Evolutionary conservation across 2,329 filamentous ascomycete genomes (phyloP).

Genomic region (Penicillium sp.): DNA sequence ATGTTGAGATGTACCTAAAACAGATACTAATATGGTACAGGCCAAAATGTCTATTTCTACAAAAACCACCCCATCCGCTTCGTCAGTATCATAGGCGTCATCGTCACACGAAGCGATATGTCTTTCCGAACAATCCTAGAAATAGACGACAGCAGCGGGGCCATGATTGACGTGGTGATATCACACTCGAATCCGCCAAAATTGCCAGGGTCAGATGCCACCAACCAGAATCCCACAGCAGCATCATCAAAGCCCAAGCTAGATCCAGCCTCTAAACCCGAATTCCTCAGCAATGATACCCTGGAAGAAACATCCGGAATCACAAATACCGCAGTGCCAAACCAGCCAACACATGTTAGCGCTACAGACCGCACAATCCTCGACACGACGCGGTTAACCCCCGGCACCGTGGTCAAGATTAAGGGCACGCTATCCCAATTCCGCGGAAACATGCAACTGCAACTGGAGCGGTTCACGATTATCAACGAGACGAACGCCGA

Average conservation of each 20-base stretch:
- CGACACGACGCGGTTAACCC: conserved; percentile 42
- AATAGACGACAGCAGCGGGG: conserved; percentile 58
- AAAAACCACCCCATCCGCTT: conserved; percentile 71
- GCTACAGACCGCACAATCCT: conserved; percentile 36
- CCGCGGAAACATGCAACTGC: conserved; percentile 48
- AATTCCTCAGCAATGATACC: conserved; percentile 2
- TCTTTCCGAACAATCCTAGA: conserved; percentile 49
- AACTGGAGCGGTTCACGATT: conserved; percentile 48
- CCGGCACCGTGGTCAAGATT: conserved; percentile 50
- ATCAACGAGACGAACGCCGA: conserved; percentile 52
- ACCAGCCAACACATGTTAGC: conserved; percentile 17
- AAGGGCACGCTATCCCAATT: conserved; percentile 54
- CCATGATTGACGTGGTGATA: conserved; percentile 52
- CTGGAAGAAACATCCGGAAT: neutral
- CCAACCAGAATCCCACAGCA: neutral
- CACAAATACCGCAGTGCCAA: neutral
- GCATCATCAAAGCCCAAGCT: neutral
- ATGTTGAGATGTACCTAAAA: neutral
- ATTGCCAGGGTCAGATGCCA: too few relatives aligned
- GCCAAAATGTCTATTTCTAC: conserved; percentile 58
- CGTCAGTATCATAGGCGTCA: conserved; percentile 63
- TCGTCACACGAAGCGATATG: conserved; percentile 57
- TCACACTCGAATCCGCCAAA: conserved; percentile 25
- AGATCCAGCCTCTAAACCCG: too few relatives aligned
- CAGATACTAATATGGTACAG: conserved; percentile 28